Evolutionary conservation across 2,329 filamentous ascomycete species (phyloP).

Genomic region (Drechslerella coelobrocha): DNA sequence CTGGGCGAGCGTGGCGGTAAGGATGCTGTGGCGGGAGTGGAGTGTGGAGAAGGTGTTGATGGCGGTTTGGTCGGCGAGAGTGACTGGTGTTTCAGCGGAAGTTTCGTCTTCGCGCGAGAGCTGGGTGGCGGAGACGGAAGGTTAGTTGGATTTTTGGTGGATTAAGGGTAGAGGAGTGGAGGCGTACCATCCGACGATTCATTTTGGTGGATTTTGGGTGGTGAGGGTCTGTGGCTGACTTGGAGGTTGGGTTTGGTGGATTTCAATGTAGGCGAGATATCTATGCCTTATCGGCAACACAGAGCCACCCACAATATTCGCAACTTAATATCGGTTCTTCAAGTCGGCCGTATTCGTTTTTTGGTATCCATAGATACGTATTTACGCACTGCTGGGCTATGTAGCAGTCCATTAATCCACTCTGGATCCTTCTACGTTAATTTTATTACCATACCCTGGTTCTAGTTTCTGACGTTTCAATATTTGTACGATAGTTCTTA

Average conservation of each 20-base stretch:
- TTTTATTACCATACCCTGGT: no score
- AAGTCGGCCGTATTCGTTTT: background rate
- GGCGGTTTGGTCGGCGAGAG: constrained; percentile 96
- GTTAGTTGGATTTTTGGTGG: background rate
- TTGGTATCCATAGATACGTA: no score
- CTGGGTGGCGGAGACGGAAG: constrained; percentile 61
- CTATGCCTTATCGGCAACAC: no score
- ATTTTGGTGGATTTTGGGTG: constrained; percentile 32
- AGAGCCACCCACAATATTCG: no score
- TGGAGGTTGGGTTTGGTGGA: constrained; percentile 14
- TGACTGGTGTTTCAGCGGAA: constrained; percentile 83
- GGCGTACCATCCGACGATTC: constrained; percentile 47
- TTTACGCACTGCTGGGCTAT: no score
- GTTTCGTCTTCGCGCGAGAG: constrained; percentile 92
- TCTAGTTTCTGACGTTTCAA: no score
- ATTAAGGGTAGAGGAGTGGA: background rate
- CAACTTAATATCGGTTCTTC: background rate
- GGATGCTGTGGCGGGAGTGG: constrained; percentile 74
- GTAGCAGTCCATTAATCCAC: no score
- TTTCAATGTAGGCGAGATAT: no score
- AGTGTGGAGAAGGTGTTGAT: constrained; percentile 97
- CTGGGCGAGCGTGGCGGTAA: constrained; percentile 19
- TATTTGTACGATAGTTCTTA: no score
- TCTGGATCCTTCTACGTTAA: no score
- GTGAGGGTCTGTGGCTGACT: constrained; percentile 1